These are phyloP conservation scores for Vitis hybrid DNA, from an alignment of 177 flowering plant species.

Conservation along the genomic window DNA sequence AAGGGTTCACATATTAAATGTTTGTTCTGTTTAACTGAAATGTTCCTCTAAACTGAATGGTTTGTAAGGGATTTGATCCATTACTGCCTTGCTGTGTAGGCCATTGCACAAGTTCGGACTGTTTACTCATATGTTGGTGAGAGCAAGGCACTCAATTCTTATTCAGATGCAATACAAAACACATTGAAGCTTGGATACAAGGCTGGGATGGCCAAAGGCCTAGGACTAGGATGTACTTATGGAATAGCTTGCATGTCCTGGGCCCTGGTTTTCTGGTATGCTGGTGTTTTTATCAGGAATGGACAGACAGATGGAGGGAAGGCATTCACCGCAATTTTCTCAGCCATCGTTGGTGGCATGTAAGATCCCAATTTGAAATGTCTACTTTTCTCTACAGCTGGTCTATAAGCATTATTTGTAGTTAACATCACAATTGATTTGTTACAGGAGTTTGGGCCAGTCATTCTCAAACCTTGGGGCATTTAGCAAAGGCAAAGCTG, in stretches of 20 bases:
- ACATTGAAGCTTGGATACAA: conserved; percentile 92
- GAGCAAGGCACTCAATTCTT: conserved; percentile 76
- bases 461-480: conserved; percentile 98
- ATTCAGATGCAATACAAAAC: conserved; percentile 85
- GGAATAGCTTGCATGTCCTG: conserved; percentile 98
- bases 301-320: conserved; percentile 96
- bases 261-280: conserved; percentile 99
- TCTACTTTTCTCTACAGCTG: background rate
- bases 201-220: conserved; percentile 98
- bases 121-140: conserved; percentile 98
- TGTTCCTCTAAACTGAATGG: background rate
- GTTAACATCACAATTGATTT: background rate
- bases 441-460: conserved; percentile 93
- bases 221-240: conserved; percentile 95
- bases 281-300: conserved; percentile 93
- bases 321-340: conserved; percentile 96
- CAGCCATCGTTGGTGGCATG: conserved; percentile 99
- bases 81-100: conserved; percentile 35
- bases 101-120: conserved; percentile 93
- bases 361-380: conserved; percentile 35
- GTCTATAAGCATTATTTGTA: background rate
- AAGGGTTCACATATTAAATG: background rate
- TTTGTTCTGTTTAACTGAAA: background rate
- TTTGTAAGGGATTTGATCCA: background rate
- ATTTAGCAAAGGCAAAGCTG: conserved; percentile 95